Conservation (phyloP, 1,284 basidiomycete genomes). For the Cutaneotrichosporon cyanovorans region DNA sequence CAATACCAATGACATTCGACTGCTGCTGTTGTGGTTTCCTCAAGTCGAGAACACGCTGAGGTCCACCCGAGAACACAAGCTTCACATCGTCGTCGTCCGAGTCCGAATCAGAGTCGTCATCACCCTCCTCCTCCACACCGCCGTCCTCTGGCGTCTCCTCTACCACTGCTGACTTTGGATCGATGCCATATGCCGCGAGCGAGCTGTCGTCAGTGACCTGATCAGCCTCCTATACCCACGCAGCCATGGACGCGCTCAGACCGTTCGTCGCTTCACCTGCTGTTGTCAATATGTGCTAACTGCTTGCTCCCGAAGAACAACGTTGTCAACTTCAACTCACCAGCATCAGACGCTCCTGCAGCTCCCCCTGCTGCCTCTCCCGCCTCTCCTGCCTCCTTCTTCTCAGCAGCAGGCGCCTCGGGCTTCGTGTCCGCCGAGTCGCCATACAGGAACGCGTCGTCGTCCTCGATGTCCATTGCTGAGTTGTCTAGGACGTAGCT, state of each 20-base stretch:
- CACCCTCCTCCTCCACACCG: slow-evolving; percentile 37
- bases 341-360: slow-evolving; percentile 1
- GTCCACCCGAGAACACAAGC: slow-evolving; percentile 39
- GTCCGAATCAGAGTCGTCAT: slow-evolving; percentile 27
- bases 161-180: slow-evolving; percentile 25
- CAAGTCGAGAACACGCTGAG: slow-evolving; percentile 18
- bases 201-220: slow-evolving; percentile 22
- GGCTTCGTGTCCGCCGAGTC: slow-evolving; percentile 12
- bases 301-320: too few species aligned
- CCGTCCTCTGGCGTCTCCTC: slow-evolving; percentile 34
- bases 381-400: not conserved
- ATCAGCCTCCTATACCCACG: slow-evolving; percentile 13
- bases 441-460: slow-evolving; percentile 44
- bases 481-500: too few species aligned
- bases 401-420: not conserved
- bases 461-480: slow-evolving; percentile 39
- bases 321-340: not conserved
- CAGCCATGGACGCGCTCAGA: slow-evolving; percentile 27
- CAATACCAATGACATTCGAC: slow-evolving; percentile 40
- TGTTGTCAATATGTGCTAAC: not conserved
- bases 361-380: too few species aligned
- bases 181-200: slow-evolving; percentile 41
- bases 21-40: slow-evolving; percentile 34
- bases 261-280: not conserved
- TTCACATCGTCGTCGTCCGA: slow-evolving; percentile 45